Evolutionary conservation across 1,284 basidiomycete genomes (phyloP), one percentile per base, ranked within the genome.

Genomic region (Salmacisia buchloeana): DNA sequence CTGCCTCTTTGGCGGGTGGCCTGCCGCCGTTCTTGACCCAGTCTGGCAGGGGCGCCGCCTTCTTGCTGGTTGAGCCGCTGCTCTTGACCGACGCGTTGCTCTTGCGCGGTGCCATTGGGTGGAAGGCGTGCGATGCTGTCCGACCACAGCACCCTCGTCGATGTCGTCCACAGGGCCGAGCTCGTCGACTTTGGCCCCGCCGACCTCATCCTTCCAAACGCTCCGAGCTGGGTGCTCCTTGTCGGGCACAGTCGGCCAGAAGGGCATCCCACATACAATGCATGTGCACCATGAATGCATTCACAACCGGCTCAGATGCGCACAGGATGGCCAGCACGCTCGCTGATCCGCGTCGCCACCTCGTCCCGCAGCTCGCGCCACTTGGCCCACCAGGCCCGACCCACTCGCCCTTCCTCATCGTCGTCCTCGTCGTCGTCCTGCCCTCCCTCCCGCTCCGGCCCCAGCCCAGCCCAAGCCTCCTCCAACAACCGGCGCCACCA

Each of bases 21-120:
- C 72, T 72, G 33, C 69, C 65, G 45, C 71, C 70, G 29, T 54
- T 54, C 65, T 79, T 79, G 57, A 79, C 77, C 75, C 77, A 79
- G 63, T 79, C 77, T 18, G 77, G 77, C 25, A 79, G 64, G 12
- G 77, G 74, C 54, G 72, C 71, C 1, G 77, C 76, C 60, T 79
- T 79, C 49, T 71, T 75, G 38, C 73, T 75, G 27, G 75, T 79
- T 18, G 75, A 67, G 39, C 77, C 76, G 61, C 70, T 77, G 59
- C 71, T 70, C 63, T 78, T 78, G 67, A 78, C 77, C 49, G 73
- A 65, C 23, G 75, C 68, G 52, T 71, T 77, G 68, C 75, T 77
- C 59, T 76, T 75, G 6, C 75, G 64, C 9, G 72, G 75, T 60
- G 70, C 75, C 76, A 78, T 77, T 18, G 35, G n/a, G n/a, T n/a